Base-by-base conservation (phyloP, 495 filamentous ascomycete genomes). In the Podospora pseudoanserina region DNA sequence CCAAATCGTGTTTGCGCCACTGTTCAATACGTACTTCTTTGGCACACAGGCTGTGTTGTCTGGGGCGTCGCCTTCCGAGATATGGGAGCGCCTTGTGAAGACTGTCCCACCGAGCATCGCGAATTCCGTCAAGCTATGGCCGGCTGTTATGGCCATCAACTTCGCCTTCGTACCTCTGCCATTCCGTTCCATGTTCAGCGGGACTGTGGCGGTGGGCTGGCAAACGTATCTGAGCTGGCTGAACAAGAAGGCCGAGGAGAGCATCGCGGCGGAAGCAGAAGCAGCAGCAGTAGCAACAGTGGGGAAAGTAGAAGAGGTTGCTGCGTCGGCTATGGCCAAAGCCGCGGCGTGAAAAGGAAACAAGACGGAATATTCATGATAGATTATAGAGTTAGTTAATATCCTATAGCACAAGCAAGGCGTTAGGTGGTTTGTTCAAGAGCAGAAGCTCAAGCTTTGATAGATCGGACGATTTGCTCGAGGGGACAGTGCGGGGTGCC, bases 11-110 rank as follows among this genome's bases (percentile, higher is more conserved):
- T 97, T 96, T 79, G 92, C 94, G 11, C 92, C 94, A 0, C 74
- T 93, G 32, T 97, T 97, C 83, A 96, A 94, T 76, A 88, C 84
- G 28, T 96, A 95, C 78, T 97, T 97, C 83, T 97, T 97, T 82
- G 88, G 90, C 62, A 85, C 93, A 81, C 94, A 97, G 75, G 84
- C 84, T 18, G 71, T 90, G 75, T 70, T 87, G 79, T 73, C 86
- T 79, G 76, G 87, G 70, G 89, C 88, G 5, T 81, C 82, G 2
- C 69, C 87, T 0, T 76, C 80, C 30, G 88, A 91, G 68, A 86
- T 88, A 5, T 86, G 82, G 76, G 87, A 90, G 69, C 89, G 89
- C 55, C 82, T 97, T 64, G 86, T 83, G 74, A 79, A 87, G 66
- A 94, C 93, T 3, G 88, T 97, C 11, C 93, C 93, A 6, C 81